Evolutionary conservation across 2,329 filamentous ascomycete genomes (phyloP).

Genomic region (Venturia pyrina): DNA sequence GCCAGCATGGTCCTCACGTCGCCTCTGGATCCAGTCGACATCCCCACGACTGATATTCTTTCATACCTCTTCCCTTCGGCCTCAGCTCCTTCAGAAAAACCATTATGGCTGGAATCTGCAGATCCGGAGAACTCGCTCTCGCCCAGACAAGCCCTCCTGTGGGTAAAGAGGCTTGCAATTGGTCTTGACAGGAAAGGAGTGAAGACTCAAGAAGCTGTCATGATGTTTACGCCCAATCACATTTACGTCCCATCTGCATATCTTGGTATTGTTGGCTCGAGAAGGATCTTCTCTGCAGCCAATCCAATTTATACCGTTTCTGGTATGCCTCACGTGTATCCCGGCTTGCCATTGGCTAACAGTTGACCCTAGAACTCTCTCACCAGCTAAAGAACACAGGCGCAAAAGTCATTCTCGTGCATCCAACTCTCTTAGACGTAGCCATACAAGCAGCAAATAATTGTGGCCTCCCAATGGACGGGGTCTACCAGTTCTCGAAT

Average conservation of each 20-base stretch:
- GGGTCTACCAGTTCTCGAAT: slow-evolving; percentile 26
- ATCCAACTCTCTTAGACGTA: slow-evolving; percentile 22
- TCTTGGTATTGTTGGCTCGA: slow-evolving; percentile 41
- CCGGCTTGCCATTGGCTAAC: not conserved
- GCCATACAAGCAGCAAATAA: slow-evolving; percentile 22
- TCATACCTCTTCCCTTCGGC: slow-evolving; percentile 24
- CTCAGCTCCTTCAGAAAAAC: slow-evolving; percentile 28
- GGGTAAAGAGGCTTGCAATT: slow-evolving; percentile 38
- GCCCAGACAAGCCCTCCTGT: slow-evolving; percentile 35
- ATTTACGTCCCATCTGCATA: slow-evolving; percentile 44
- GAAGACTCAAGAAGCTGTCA: slow-evolving; percentile 38
- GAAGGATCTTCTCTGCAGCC: slow-evolving; percentile 43
- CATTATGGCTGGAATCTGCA: slow-evolving; percentile 42
- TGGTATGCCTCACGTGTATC: slow-evolving; percentile 22
- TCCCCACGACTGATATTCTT: slow-evolving; percentile 35
- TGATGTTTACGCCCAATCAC: slow-evolving; percentile 45
- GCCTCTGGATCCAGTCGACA: slow-evolving; percentile 31
- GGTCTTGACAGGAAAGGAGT: slow-evolving; percentile 38
- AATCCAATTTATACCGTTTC: slow-evolving; percentile 43
- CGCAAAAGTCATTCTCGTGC: slow-evolving; percentile 23
- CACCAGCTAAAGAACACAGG: slow-evolving; percentile 26
- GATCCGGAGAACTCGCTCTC: slow-evolving; percentile 35
- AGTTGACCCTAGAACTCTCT: slow-evolving; percentile 20
- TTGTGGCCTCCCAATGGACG: slow-evolving; percentile 21
- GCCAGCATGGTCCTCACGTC: slow-evolving; percentile 33